Conservation (phyloP, 306 rosid genomes). For the Alnus glutinosa region DNA sequence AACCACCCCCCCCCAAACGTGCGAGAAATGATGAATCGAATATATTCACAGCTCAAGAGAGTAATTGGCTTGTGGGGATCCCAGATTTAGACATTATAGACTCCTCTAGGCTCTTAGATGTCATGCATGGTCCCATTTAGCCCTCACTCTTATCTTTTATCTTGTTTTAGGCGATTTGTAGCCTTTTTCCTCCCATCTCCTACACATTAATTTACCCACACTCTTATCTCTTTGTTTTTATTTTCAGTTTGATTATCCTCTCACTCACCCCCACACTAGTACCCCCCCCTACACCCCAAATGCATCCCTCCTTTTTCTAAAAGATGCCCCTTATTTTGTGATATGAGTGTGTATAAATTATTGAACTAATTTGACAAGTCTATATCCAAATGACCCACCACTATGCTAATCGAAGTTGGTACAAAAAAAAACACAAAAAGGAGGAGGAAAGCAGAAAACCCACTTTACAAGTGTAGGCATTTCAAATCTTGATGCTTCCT, state of each 20-base stretch:
- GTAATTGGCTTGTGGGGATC: conserved; percentile 19
- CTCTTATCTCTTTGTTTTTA: conserved; percentile 1
- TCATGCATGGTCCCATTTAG: neutral
- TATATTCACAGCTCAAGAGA: neutral
- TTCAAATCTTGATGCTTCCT: too few relatives aligned
- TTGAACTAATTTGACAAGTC: neutral
- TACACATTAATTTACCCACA: neutral
- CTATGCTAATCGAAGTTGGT: neutral
- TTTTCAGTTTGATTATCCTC: neutral
- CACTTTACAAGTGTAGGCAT: too few relatives aligned
- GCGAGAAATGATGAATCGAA: neutral
- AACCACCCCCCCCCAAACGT: neutral
- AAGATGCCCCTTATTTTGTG: neutral
- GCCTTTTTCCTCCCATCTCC: neutral
- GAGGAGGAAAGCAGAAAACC: neutral
- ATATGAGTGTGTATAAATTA: neutral
- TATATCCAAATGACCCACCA: neutral
- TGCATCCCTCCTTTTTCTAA: neutral
- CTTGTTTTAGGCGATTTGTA: neutral
- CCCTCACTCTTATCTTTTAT: neutral
- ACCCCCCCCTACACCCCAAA: neutral
- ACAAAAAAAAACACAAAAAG: neutral
- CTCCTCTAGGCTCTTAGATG: neutral
- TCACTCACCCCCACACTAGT: too few relatives aligned
- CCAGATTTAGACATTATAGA: conserved; percentile 3